Conservation (phyloP, 352 stramenopile genomes). For the Phytophthora capsici region DNA sequence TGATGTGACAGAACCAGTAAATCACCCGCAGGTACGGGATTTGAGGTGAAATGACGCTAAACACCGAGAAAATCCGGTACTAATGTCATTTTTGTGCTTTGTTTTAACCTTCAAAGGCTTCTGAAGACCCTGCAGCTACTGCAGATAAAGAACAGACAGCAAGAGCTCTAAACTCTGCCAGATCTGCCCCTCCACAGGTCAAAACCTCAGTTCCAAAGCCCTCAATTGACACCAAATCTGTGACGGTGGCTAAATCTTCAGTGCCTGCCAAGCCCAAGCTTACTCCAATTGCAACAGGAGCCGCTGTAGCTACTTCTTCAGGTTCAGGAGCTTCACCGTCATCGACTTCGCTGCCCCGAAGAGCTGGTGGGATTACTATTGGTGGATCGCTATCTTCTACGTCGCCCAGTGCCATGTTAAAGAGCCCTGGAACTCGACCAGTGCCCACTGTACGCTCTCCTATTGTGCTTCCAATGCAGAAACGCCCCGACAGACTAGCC, state of each 20-base stretch:
- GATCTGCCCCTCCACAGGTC: background rate
- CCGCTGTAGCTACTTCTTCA: background rate
- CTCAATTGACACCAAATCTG: background rate
- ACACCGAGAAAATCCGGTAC: background rate
- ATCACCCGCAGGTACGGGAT: conserved; percentile 20
- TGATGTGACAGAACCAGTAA: background rate
- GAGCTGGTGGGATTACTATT: conserved; percentile 29
- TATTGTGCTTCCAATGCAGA: conserved; percentile 54
- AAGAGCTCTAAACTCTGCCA: background rate
- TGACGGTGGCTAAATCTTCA: conserved; percentile 2
- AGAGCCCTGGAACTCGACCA: conserved; percentile 8
- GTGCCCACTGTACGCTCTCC: conserved; percentile 42
- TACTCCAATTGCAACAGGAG: conserved; percentile 1
- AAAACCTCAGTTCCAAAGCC: conserved; percentile 12
- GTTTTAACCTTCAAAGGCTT: background rate
- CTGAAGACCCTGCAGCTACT: background rate
- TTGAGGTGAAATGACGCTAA: background rate
- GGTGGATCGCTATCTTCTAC: conserved; percentile 26
- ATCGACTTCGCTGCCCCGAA: conserved; percentile 6
- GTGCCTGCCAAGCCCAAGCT: background rate
- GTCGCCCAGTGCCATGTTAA: conserved; percentile 11
- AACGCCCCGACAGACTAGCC: conserved; percentile 56
- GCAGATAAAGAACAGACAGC: background rate
- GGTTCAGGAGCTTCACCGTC: background rate
- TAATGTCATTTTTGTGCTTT: background rate